Evolutionary conservation across 805 yeast genomes (phyloP).

Genomic region (Cyberlindnera maclurae): DNA sequence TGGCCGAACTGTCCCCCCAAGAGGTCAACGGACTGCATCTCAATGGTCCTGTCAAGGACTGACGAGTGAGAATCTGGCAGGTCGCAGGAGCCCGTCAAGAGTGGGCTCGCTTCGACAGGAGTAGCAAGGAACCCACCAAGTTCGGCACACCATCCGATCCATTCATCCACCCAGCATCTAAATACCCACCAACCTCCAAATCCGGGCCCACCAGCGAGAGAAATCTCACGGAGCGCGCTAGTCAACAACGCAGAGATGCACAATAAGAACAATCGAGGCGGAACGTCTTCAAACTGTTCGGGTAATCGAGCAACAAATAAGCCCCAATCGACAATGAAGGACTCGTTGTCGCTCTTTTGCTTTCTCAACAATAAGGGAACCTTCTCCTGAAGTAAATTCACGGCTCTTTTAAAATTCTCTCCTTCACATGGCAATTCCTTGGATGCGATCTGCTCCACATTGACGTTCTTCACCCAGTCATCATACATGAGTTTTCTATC

Average conservation of each 20-base stretch:
- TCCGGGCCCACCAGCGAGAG: constrained; percentile 48
- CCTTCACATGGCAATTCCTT: constrained; percentile 47
- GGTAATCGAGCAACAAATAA: constrained; percentile 36
- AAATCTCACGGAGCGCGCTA: constrained; percentile 54
- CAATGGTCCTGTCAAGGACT: constrained; percentile 2
- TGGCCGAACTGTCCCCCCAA: constrained; percentile 20
- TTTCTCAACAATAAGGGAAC: constrained; percentile 27
- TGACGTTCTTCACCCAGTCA: constrained; percentile 50
- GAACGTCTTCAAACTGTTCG: constrained; percentile 37
- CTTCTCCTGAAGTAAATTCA: constrained; percentile 30
- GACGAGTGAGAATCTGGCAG: constrained; percentile 1
- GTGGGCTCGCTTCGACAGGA: constrained; percentile 5
- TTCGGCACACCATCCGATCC: constrained; percentile 60
- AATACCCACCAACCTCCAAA: constrained; percentile 74
- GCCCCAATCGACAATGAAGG: constrained; percentile 24
- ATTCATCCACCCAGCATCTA: constrained; percentile 72
- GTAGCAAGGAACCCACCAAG: constrained; percentile 42
- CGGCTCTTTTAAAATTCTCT: constrained; percentile 26
- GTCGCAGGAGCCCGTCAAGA: constrained; percentile 4
- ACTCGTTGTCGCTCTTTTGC: constrained; percentile 8
- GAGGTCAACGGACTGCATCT: constrained; percentile 12
- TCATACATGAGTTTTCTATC: constrained; percentile 45
- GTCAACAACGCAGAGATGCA: constrained; percentile 48
- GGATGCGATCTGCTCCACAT: constrained; percentile 36
- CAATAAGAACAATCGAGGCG: constrained; percentile 50